phyloP scores from a whole-genome alignment of 306 rosid genomes.

The Coriaria nepalensis region DNA sequence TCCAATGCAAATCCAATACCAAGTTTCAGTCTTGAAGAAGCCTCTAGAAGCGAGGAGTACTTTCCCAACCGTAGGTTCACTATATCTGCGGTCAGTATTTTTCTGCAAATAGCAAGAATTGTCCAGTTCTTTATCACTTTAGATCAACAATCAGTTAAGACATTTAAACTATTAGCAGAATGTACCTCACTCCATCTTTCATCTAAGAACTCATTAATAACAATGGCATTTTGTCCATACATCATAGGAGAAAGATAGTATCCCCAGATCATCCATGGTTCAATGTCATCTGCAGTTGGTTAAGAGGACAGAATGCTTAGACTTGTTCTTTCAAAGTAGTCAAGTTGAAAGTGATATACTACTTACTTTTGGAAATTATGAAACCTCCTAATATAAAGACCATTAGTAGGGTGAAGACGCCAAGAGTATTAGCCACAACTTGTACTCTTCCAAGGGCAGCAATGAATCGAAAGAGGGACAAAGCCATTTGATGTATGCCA shows the following conservation, averaged over 20 bases:
- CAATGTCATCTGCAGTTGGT: slow-evolving; percentile 28
- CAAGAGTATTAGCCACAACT: slow-evolving; percentile 36
- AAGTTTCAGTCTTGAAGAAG: slow-evolving; percentile 39
- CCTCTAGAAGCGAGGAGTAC: slow-evolving; percentile 56
- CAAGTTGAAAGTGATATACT: neutral
- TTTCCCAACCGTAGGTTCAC: slow-evolving; percentile 52
- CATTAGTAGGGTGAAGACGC: slow-evolving; percentile 30
- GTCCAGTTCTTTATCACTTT: slow-evolving; percentile 3
- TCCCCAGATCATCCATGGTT: slow-evolving; percentile 67
- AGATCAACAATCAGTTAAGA: neutral
- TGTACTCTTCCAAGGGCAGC: slow-evolving; percentile 42
- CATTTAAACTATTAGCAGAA: slow-evolving; percentile 10
- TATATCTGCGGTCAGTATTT: slow-evolving; percentile 17
- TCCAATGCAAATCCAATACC: slow-evolving; percentile 72
- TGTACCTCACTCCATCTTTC: slow-evolving; percentile 64
- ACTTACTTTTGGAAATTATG: slow-evolving; percentile 35
- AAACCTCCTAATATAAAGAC: slow-evolving; percentile 52
- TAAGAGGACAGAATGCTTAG: too few species aligned
- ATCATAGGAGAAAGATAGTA: slow-evolving; percentile 56
- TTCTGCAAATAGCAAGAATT: slow-evolving; percentile 28
- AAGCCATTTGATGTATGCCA: slow-evolving; percentile 51
- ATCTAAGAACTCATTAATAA: slow-evolving; percentile 53
- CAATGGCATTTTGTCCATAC: slow-evolving; percentile 67
- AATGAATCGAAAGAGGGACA: slow-evolving; percentile 46
- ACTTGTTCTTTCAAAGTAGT: neutral